phyloP scores from a whole-genome alignment of 306 rosid genomes.

The Acacia melanoxylon region DNA sequence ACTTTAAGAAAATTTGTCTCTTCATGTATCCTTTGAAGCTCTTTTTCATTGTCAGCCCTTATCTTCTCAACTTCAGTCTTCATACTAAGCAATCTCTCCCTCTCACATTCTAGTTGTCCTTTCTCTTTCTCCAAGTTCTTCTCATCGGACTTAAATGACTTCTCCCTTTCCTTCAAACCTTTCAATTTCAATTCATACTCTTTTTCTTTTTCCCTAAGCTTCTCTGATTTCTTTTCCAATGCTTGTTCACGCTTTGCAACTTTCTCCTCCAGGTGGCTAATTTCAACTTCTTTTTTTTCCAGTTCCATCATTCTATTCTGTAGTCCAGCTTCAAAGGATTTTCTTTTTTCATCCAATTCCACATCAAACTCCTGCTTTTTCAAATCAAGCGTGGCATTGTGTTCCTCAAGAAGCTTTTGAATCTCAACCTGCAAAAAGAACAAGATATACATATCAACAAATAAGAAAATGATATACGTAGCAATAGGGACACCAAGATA shows the following conservation, averaged over 20 bases:
- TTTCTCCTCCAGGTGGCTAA: constrained; percentile 84
- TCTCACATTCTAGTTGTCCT: constrained; percentile 55
- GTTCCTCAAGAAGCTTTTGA: constrained; percentile 84
- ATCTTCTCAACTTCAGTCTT: constrained; percentile 73
- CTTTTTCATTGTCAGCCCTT: constrained; percentile 62
- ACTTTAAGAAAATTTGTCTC: constrained; percentile 65
- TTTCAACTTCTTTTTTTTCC: constrained; percentile 86
- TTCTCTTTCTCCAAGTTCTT: constrained; percentile 64
- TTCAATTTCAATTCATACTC: constrained; percentile 73
- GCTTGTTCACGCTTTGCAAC: constrained; percentile 81
- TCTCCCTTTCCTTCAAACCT: constrained; percentile 76
- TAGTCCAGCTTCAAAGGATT: constrained; percentile 71
- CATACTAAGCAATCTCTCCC: constrained; percentile 62
- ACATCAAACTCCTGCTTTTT: constrained; percentile 78
- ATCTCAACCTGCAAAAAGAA: constrained; percentile 64
- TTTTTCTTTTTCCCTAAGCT: constrained; percentile 89
- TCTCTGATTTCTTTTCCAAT: constrained; percentile 78
- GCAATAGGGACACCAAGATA: not conserved
- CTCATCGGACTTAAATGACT: constrained; percentile 65
- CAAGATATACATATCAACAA: constrained; percentile 18
- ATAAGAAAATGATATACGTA: not conserved
- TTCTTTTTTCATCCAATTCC: constrained; percentile 77
- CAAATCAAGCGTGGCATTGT: constrained; percentile 58
- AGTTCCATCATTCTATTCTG: constrained; percentile 62
- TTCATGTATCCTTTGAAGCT: constrained; percentile 62